Percentiles rank a stretch among this genome's conserved stretches.
Conservation (phyloP, 2,329 filamentous ascomycete species). For the Onygena corvina region DNA sequence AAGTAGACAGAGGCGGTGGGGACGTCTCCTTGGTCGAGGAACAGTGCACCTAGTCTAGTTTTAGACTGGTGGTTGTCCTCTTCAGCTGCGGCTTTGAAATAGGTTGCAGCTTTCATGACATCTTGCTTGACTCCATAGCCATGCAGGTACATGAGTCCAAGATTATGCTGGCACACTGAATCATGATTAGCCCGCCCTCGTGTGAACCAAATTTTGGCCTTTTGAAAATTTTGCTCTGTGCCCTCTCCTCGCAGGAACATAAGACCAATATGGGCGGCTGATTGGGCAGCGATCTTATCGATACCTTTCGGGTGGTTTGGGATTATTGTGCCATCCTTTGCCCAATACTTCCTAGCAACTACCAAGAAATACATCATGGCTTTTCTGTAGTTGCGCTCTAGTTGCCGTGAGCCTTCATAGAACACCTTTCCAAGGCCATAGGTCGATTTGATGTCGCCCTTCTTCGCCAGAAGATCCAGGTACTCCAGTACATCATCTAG, state of each 20-base stretch:
- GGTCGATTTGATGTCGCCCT: constrained; percentile 77
- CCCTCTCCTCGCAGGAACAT: constrained; percentile 88
- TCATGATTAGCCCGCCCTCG: constrained; percentile 65
- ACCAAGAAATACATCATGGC: constrained; percentile 72
- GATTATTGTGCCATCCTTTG: constrained; percentile 59
- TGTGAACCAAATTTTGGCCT: constrained; percentile 71
- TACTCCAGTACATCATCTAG: constrained; percentile 94
- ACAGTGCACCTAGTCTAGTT: constrained; percentile 69
- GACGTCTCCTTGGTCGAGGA: constrained; percentile 81
- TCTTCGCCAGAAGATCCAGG: constrained; percentile 75
- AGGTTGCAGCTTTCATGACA: constrained; percentile 57
- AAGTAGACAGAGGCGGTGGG: constrained; percentile 72
- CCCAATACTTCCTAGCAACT: constrained; percentile 73
- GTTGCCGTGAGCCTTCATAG: constrained; percentile 69
- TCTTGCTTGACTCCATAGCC: constrained; percentile 63
- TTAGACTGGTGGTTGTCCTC: constrained; percentile 71
- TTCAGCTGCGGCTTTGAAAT: constrained; percentile 67
- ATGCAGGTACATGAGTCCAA: constrained; percentile 72
- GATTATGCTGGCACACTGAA: constrained; percentile 68
- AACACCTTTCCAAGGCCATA: constrained; percentile 76
- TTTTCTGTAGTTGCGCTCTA: constrained; percentile 59
- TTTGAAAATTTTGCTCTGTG: constrained; percentile 62
- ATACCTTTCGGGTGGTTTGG: constrained; percentile 57
- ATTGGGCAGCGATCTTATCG: constrained; percentile 68
- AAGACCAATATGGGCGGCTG: constrained; percentile 73